Evolutionary conservation across 1,139 yeast species (phyloP), one percentile per base, ranked within the genome.

Genomic region (Candida sp.): DNA sequence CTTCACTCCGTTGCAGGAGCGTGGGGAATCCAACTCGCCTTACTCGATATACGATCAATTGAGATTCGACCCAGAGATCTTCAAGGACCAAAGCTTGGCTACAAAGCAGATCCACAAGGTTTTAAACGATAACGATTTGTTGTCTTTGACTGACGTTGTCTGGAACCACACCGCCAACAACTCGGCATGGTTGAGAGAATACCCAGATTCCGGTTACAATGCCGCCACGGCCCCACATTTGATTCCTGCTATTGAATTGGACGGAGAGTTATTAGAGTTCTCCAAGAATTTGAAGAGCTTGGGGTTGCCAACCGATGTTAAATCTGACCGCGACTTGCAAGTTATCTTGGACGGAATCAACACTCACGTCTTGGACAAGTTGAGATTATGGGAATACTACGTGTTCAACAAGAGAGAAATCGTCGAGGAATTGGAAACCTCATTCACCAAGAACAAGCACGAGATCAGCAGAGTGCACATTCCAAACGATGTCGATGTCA

Each of bases 81-180:
- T 94, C 65, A 71, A 78, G 31, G 55, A 71, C 23, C 72, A 72
- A 45, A 69, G 70, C 1, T 52, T 62, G 12, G 81, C 79, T 1
- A 54, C 57, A 3, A 44, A 57, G 17, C 59, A 67, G 44, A 61
- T 77, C 25, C 53, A 60, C n/a, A 51, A 61, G 3, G 70, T 88
- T 63, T 84, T 86, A 60, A 62, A 72, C 27, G 74, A 86, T 32
- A 77, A 88, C 59, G 80, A 82, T 3, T 77, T 93, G 54, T 74
- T 94, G 48, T 80, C 97, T 1, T 75, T 94, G 70, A 91, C 97
- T 1, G 99, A 94, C 69, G 88, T 94, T 43, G 98, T 94, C 2
- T 86, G 92, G 78, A 94, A 94, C 66, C 99, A 94, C 65, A 94
- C 98, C 0, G 97, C 98, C 2, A 80, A 90, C 64, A 90, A 94